Conservation (phyloP, 768 basidiomycete genomes). For the Lactifluus hygrophoroides region DNA sequence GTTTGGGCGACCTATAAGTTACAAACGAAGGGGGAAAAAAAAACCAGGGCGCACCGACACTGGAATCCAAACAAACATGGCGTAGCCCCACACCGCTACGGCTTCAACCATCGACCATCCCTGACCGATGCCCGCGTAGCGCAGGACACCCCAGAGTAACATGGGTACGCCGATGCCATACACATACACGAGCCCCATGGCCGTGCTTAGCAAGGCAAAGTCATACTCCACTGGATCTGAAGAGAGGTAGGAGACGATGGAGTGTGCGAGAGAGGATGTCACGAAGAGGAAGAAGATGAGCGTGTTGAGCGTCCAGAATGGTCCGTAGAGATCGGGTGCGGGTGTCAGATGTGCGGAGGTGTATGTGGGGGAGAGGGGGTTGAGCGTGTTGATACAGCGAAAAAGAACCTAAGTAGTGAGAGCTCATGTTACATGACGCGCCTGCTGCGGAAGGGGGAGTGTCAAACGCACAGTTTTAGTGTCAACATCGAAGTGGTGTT, state of each 20-base stretch:
- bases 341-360: slow-evolving; percentile 56
- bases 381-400: slow-evolving; percentile 69
- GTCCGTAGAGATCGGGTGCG: slow-evolving; percentile 71
- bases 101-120: slow-evolving; percentile 79
- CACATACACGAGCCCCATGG: slow-evolving; percentile 74
- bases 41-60: slow-evolving; percentile 50
- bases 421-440: not conserved
- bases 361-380: slow-evolving; percentile 62
- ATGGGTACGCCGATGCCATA: slow-evolving; percentile 82
- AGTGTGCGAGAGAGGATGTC: slow-evolving; percentile 85
- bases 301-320: slow-evolving; percentile 97
- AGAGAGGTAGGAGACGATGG: slow-evolving; percentile 81
- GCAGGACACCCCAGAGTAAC: slow-evolving; percentile 72
- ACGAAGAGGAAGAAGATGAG: slow-evolving; percentile 90
- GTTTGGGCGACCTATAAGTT: not conserved
- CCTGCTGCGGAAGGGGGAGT: not conserved
- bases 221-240: slow-evolving; percentile 66
- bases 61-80: slow-evolving; percentile 81
- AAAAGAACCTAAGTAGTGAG: slow-evolving; percentile 45
- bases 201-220: slow-evolving; percentile 77
- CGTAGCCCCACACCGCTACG: slow-evolving; percentile 73
- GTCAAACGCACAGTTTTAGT: slow-evolving; percentile 49
- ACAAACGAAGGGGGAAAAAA: not conserved
- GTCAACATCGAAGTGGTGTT: slow-evolving; percentile 83
- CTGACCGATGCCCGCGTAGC: slow-evolving; percentile 82